Evolutionary conservation across 768 basidiomycete genomes (phyloP), one percentile per base, ranked within the genome.

Genomic region (Mrakia gelida): DNA sequence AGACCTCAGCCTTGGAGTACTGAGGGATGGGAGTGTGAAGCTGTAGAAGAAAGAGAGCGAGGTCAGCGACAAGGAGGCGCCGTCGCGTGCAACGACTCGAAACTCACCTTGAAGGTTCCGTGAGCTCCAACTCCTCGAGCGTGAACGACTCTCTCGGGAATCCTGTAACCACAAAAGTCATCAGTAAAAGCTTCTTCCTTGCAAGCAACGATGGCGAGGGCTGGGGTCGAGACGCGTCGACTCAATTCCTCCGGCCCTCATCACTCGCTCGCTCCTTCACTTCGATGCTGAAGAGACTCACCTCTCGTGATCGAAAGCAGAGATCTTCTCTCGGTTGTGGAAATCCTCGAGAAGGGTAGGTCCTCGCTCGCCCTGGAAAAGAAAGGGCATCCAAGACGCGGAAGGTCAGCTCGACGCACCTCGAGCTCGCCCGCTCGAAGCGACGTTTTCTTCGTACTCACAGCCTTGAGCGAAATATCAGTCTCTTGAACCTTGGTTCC

Each of bases 71-170:
- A 38, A 5, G 56, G 32, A 30, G 1, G 52, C 7, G 30, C 1
- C 52, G 49, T 30, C 30, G 9, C 11, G 45, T 6, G 7, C 5
- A 38, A 8, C 32, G 38, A 43, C n/a, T n/a, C n/a, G 38, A 70
- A 70, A 8, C 67, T n/a, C 28, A 70, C 67, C 67, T 88, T 90
- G 88, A 96, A 95, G 81, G 90, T 88, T 5, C 94, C 93, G 82
- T 94, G 93, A 18, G 92, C 93, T 73, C 89, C 92, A 41, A 89
- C 82, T n/a, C 91, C 91, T 88, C 86, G 82, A 45, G 86, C 85
- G 80, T 86, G 86, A 26, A 86, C 85, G 30, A 83, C 85, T 49
- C 92, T 91, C 86, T 93, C 93, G 0, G 94, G 93, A 75, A 95
- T 94, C 59, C 92, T 59, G 6, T 9, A 28, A 28, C 5, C 1